These are phyloP conservation scores for Colletotrichum sp. DNA, from an alignment of 2,329 filamentous ascomycete genomes.

Conservation along the genomic window DNA sequence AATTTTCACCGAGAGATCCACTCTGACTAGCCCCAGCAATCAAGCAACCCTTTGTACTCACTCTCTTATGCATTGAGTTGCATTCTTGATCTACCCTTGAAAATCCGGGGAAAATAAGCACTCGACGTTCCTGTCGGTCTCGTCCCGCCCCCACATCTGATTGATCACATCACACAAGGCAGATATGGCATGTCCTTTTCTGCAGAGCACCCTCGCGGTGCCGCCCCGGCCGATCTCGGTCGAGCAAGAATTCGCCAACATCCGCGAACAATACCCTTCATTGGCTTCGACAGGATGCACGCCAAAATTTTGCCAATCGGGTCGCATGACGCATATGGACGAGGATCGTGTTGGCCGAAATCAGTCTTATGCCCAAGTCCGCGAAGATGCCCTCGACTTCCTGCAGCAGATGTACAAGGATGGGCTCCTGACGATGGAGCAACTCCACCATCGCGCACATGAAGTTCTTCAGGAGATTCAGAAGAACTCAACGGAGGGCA, in stretches of 20 bases:
- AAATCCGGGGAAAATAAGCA: neutral
- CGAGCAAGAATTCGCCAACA: conserved; percentile 17
- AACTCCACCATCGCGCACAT: conserved; percentile 8
- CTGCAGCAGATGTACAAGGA: conserved; percentile 17
- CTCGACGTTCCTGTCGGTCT: neutral
- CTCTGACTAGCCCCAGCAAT: neutral
- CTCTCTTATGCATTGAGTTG: neutral
- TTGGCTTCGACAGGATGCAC: conserved; percentile 14
- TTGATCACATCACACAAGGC: neutral
- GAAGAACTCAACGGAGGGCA: conserved; percentile 13
- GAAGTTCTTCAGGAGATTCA: conserved; percentile 18
- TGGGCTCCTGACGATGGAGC: neutral
- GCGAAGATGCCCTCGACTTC: conserved; percentile 17
- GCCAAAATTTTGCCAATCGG: conserved; percentile 12
- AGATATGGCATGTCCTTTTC: conserved; percentile 16
- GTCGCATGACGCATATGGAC: conserved; percentile 16
- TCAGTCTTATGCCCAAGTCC: conserved; percentile 17
- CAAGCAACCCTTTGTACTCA: neutral
- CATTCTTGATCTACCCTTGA: neutral
- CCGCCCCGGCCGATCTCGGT: conserved; percentile 2
- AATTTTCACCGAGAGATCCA: conserved; percentile 8
- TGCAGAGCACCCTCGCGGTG: conserved; percentile 11
- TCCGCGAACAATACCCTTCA: conserved; percentile 11
- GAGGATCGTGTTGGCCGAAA: conserved; percentile 17
- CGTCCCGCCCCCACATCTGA: neutral